Evolutionary conservation across 805 yeast species (phyloP).

Genomic region (Candida verbasci): DNA sequence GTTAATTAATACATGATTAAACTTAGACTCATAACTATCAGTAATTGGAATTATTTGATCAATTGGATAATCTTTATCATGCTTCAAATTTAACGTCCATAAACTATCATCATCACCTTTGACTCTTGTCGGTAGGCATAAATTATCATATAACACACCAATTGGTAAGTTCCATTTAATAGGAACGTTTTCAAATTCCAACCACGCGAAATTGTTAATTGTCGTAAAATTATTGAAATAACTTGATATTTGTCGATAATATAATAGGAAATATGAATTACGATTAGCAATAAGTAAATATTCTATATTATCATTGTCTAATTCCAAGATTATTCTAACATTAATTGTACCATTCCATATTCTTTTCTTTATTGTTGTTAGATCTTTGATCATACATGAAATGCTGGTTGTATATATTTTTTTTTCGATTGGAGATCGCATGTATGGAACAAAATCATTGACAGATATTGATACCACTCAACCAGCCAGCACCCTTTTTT

Average conservation of each 20-base stretch:
- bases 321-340: slow-evolving; percentile 30
- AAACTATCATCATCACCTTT: slow-evolving; percentile 8
- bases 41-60: slow-evolving; percentile 28
- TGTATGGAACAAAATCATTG: too few relatives aligned
- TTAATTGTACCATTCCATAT: slow-evolving; percentile 57
- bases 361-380: slow-evolving; percentile 26
- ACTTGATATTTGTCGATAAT: slow-evolving; percentile 29
- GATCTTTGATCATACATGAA: not conserved
- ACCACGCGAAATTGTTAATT: slow-evolving; percentile 45
- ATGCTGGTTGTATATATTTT: too few relatives aligned
- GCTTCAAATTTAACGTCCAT: slow-evolving; percentile 42
- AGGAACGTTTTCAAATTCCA: slow-evolving; percentile 61
- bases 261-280: slow-evolving; percentile 49
- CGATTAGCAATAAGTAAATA: slow-evolving; percentile 28
- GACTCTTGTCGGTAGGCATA: slow-evolving; percentile 26
- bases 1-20: slow-evolving; percentile 62
- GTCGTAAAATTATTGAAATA: slow-evolving; percentile 31
- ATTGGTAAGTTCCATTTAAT: slow-evolving; percentile 75
- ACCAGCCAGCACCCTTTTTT: not conserved
- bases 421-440: too few relatives aligned
- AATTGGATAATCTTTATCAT: slow-evolving; percentile 20
- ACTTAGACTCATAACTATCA: slow-evolving; percentile 20
- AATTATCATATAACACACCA: slow-evolving; percentile 60
- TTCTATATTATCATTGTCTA: slow-evolving; percentile 15
- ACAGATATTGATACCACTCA: too few relatives aligned